Evolutionary conservation across 2,329 filamentous ascomycete genomes (phyloP), one percentile per base, ranked within the genome.

Genomic region (Periconia sp.): DNA sequence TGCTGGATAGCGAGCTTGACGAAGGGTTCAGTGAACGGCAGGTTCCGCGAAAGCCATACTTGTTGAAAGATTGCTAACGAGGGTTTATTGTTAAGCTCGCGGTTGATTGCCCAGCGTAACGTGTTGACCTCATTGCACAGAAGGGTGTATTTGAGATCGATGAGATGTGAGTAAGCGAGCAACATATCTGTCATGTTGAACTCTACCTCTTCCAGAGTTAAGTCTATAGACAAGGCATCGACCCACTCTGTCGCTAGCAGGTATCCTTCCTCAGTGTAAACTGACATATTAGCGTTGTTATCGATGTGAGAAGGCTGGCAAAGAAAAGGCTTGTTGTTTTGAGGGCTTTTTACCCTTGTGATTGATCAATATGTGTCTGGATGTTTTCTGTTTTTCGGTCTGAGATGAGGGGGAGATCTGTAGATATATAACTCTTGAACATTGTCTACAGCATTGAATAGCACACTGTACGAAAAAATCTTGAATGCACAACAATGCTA

Each of bases 21-120:
- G 18, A 47, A 54, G 13, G 18, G 30, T 31, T 60, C 58, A 5
- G 53, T 56, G 43, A 56, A 58, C 1, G 53, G 58, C 3, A 58
- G 23, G 41, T 50, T 27, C 10, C 53, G 55, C 13, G 58, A 30
- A 1, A 18, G 18, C 51, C 54, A 60, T 20, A 58, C 15, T 10
- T 33, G 31, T 15, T 54, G 14, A 8, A 44, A 45, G 6, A 56
- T 53, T 1, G 19, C 37, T 13, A 58, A 23, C 7, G 27, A 0
- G 1, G 54, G 35, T 13, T 44, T 46, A 1, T 49, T 7, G 5
- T 14, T 27, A 31, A 58, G 49, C 27, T 49, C 45, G 9, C 6
- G 17, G 7, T 42, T 17, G 30, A 58, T 50, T n/a, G 42, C 43
- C 5, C 35, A 15, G 14, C 20, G 18, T 7, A 60, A 30, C 1